phyloP scores from a whole-genome alignment of 768 basidiomycete species.

The Asterophora lycoperdoides region DNA sequence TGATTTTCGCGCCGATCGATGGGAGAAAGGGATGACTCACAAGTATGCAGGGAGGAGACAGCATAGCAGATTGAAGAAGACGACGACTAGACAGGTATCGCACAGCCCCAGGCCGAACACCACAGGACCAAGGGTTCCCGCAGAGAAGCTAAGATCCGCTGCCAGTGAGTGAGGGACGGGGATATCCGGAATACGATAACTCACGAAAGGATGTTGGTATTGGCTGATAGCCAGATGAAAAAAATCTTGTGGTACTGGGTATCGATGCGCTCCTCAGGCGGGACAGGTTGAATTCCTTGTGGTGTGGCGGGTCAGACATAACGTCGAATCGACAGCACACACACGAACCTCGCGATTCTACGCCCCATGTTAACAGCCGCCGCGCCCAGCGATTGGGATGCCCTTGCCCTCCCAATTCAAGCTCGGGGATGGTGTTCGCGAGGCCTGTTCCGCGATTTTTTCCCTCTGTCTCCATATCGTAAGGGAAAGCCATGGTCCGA shows the following conservation, averaged over 20 bases:
- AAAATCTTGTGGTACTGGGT: slow-evolving; percentile 65
- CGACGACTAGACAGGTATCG: slow-evolving; percentile 59
- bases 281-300: slow-evolving; percentile 54
- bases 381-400: slow-evolving; percentile 11
- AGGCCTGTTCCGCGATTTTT: neutral
- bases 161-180: neutral
- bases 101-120: slow-evolving; percentile 55
- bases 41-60: slow-evolving; percentile 59
- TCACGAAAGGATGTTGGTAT: slow-evolving; percentile 62
- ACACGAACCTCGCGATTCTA: slow-evolving; percentile 30
- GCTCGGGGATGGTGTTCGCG: neutral
- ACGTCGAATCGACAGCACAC: neutral
- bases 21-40: slow-evolving; percentile 24
- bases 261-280: slow-evolving; percentile 51
- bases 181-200: slow-evolving; percentile 6
- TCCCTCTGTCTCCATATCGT: neutral
- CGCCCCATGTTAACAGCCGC: slow-evolving; percentile 22
- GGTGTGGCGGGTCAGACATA: neutral
- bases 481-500: neutral
- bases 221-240: slow-evolving; percentile 74
- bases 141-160: slow-evolving; percentile 48
- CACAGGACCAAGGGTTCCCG: slow-evolving; percentile 63
- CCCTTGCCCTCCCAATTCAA: neutral
- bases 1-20: neutral
- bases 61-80: slow-evolving; percentile 65